Percentiles rank a stretch among this genome's conserved stretches.
phyloP scores from a whole-genome alignment of 2,329 filamentous ascomycete species.

The Leptographium lundbergii region DNA sequence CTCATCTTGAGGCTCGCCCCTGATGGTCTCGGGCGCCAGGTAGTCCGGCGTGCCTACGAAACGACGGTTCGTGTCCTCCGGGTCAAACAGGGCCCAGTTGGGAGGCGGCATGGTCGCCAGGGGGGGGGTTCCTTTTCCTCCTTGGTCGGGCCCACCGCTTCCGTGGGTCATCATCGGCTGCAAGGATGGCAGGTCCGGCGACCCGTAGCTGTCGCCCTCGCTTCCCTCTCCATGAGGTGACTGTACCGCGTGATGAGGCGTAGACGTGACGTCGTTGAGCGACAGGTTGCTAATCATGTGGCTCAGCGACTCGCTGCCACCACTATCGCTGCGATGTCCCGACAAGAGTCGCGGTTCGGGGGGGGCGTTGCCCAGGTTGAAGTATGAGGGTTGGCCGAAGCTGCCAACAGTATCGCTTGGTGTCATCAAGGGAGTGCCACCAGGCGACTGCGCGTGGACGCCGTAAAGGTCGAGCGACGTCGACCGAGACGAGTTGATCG shows the following conservation, averaged over 20 bases:
- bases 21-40: constrained; percentile 91
- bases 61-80: constrained; percentile 79
- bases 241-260: constrained; percentile 28
- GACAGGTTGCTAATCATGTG: constrained; percentile 73
- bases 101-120: constrained; percentile 68
- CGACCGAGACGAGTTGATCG: constrained; percentile 80
- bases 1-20: constrained; percentile 88
- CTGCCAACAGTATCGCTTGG: constrained; percentile 55
- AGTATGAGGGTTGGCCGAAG: constrained; percentile 83
- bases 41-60: constrained; percentile 98
- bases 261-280: constrained; percentile 45
- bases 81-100: constrained; percentile 87
- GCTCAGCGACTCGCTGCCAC: constrained; percentile 73
- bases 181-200: constrained; percentile 63
- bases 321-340: constrained; percentile 81
- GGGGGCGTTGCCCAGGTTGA: constrained; percentile 50
- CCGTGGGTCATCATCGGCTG: constrained; percentile 35
- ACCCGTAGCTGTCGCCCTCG: constrained; percentile 53
- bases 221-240: constrained; percentile 63
- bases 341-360: constrained; percentile 59
- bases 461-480: constrained; percentile 80
- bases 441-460: constrained; percentile 52
- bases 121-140: constrained; percentile 41
- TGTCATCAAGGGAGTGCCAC: constrained; percentile 74
- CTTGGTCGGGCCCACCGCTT: constrained; percentile 14